Evolutionary conservation across 2,329 filamentous ascomycete species (phyloP).

Genomic region (Helicocarpus griseus): DNA sequence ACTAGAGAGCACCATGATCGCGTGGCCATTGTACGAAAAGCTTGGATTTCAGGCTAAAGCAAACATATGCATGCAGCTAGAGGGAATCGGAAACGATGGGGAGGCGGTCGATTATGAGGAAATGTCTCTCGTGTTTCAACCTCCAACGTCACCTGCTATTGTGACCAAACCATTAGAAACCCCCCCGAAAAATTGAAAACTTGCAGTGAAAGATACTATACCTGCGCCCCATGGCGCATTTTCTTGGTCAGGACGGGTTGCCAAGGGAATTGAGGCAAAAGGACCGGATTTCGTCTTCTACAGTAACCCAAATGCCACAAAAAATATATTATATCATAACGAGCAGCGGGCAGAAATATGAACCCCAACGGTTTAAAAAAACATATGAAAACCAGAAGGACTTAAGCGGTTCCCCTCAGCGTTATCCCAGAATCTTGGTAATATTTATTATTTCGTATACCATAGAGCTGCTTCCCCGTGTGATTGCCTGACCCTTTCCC

Average conservation of each 20-base stretch:
- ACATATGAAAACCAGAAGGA: too few species aligned
- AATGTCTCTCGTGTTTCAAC: slow-evolving; percentile 9
- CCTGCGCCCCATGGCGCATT: background rate
- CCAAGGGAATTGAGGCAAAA: too few species aligned
- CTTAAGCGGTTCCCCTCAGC: too few species aligned
- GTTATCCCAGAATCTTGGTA: too few species aligned
- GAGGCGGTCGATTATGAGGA: slow-evolving; percentile 12
- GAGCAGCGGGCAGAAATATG: too few species aligned
- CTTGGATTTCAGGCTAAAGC: slow-evolving; percentile 9
- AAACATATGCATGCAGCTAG: slow-evolving; percentile 9
- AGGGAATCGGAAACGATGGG: slow-evolving; percentile 5
- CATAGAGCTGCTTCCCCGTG: too few species aligned
- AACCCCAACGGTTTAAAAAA: too few species aligned
- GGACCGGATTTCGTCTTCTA: too few species aligned
- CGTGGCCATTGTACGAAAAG: slow-evolving; percentile 9
- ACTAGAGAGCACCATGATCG: slow-evolving; percentile 11
- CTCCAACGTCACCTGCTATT: background rate
- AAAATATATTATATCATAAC: too few species aligned
- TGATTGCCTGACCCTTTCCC: too few species aligned
- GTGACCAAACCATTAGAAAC: background rate
- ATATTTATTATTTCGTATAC: too few species aligned
- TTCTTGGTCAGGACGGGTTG: background rate
- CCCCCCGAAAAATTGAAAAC: background rate
- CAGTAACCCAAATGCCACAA: too few species aligned
- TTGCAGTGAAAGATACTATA: background rate